These are phyloP conservation scores for Brassica incana DNA, from an alignment of 345 rosid genomes.

Conservation along the genomic window DNA sequence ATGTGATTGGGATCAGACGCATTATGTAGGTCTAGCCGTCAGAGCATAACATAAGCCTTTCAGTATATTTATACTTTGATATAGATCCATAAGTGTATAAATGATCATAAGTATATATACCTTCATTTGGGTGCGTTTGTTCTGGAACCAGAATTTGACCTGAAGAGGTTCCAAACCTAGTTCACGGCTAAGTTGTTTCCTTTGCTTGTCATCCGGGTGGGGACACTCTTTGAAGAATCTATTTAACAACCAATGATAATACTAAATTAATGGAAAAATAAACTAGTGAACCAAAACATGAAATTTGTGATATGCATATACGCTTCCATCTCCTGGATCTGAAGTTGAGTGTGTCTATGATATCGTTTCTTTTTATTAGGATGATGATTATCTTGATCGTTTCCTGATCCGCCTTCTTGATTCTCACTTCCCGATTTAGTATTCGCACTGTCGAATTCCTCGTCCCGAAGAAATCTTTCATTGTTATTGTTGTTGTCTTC, in stretches of 20 bases:
- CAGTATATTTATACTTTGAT: not conserved
- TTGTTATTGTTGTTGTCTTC: slow-evolving; percentile 34
- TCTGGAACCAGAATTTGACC: slow-evolving; percentile 98
- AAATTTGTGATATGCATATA: slow-evolving; percentile 15
- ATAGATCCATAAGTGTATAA: slow-evolving; percentile 5
- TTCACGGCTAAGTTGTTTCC: slow-evolving; percentile 89
- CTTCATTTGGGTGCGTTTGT: slow-evolving; percentile 99
- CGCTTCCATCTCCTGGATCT: slow-evolving; percentile 99
- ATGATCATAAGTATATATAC: slow-evolving; percentile 34
- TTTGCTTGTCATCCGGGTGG: slow-evolving; percentile 97
- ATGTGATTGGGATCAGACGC: slow-evolving; percentile 4
- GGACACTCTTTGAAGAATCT: slow-evolving; percentile 93
- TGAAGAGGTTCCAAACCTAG: slow-evolving; percentile 91
- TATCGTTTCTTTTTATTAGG: slow-evolving; percentile 87
- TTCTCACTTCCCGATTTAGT: slow-evolving; percentile 91
- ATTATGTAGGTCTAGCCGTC: not conserved
- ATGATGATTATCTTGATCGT: slow-evolving; percentile 72
- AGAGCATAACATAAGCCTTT: not conserved
- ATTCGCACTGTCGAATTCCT: slow-evolving; percentile 53
- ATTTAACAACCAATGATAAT: not conserved
- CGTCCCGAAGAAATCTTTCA: slow-evolving; percentile 32
- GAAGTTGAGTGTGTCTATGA: slow-evolving; percentile 96
- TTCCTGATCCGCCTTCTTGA: slow-evolving; percentile 85
- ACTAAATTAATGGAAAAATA: not conserved
- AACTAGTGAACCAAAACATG: not conserved